phyloP scores from a whole-genome alignment of 257 asterid species.

The Przewalskia tangutica region DNA sequence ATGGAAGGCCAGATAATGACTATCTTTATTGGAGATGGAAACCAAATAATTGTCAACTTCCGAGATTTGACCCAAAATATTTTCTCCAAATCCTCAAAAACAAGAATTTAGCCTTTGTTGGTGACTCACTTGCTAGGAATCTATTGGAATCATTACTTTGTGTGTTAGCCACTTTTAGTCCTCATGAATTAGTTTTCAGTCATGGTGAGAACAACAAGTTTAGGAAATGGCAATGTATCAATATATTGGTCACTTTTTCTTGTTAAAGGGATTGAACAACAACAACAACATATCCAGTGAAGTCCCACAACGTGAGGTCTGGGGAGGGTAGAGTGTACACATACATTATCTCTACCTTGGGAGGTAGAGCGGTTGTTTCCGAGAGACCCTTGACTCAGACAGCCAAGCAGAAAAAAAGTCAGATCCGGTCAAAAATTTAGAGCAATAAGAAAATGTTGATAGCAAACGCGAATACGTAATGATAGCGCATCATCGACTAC shows the following conservation, averaged over 20 bases:
- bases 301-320: too few relatives aligned
- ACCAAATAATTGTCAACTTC: constrained; percentile 53
- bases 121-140: constrained; percentile 80
- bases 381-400: too few relatives aligned
- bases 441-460: too few relatives aligned
- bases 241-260: constrained; percentile 83
- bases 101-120: constrained; percentile 72
- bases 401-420: too few relatives aligned
- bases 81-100: constrained; percentile 43
- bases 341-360: too few relatives aligned
- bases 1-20: constrained; percentile 56
- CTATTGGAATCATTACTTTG: constrained; percentile 73
- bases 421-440: too few relatives aligned
- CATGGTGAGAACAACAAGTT: constrained; percentile 51
- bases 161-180: constrained; percentile 36
- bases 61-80: constrained; percentile 39
- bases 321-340: too few relatives aligned
- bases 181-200: constrained; percentile 36
- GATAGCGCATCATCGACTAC: too few relatives aligned
- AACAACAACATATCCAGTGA: too few relatives aligned
- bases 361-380: too few relatives aligned
- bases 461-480: too few relatives aligned
- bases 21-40: constrained; percentile 72
- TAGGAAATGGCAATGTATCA: constrained; percentile 53
- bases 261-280: constrained; percentile 57